Base-by-base conservation (phyloP, 2,329 filamentous ascomycete genomes). In the Alternaria atra region DNA sequence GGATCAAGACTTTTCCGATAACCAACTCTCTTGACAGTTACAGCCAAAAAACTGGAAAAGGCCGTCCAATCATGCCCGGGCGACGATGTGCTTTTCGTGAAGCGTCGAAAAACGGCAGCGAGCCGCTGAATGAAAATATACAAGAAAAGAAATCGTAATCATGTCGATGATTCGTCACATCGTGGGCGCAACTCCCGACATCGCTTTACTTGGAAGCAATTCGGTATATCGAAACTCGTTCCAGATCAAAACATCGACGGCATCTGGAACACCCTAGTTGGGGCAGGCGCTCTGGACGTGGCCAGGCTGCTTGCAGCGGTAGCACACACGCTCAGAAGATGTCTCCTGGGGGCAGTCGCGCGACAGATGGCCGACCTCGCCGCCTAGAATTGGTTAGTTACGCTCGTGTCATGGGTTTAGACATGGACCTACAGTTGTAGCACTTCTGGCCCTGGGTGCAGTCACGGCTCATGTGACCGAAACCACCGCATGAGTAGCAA, bases 391-490 rank as follows among this genome's bases (percentile, higher is more conserved):
- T 52, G 10, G 60, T 78, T 67, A 80, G 75, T 46, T 52, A 17
- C 27, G 48, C 65, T 51, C 52, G 55, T n/a, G 13, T 10, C 47
- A 20, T 8, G 29, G 37, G 40, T 61, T 7, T 42, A 13, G 29
- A 37, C 5, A 6, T 39, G 37, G 17, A 78, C 86, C 78, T 78
- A 89, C 95, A 98, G 89, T 97, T 97, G 90, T 98, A 99, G 90
- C 95, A 99, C 87, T 98, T 98, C 86, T 96, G 94, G 76, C 95
- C 95, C 82, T 98, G 96, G 74, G 94, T 96, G 84, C 95, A 99
- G 84, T 98, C 95, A 86, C 94, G 91, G 79, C 92, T 94, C 91
- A 97, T 94, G 86, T 99, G 95, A 77, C 94, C 94, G 79, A 93
- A 94, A 70, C 95, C 95, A 73, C 95, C 95, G 84, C 95, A 98